Percentiles rank a stretch among this genome's conserved stretches.
phyloP scores from a whole-genome alignment of 2,329 filamentous ascomycete genomes.

The Septoria linicola region DNA sequence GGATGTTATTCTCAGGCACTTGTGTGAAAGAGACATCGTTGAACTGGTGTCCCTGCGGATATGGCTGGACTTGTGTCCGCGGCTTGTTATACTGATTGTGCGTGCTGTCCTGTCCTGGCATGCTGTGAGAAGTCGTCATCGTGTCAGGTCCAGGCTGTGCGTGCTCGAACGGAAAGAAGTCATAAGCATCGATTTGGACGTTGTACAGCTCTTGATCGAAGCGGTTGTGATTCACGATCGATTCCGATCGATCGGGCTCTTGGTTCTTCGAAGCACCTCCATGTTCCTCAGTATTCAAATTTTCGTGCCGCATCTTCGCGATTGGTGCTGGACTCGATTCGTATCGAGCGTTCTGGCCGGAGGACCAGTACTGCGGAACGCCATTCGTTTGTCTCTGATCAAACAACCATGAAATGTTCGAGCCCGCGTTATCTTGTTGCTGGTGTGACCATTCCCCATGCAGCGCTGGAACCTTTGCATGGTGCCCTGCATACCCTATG shows the following conservation, averaged over 20 bases:
- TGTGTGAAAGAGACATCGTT: slow-evolving; percentile 1
- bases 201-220: slow-evolving; percentile 6
- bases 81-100: neutral
- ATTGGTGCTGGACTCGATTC: neutral
- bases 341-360: neutral
- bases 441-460: neutral
- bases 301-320: neutral
- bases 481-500: too few species aligned
- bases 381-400: neutral
- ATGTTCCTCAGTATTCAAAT: neutral
- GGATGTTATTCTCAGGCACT: slow-evolving; percentile 4
- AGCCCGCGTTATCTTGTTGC: neutral
- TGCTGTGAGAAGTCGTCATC: neutral
- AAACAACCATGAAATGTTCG: neutral
- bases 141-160: neutral
- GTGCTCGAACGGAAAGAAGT: neutral
- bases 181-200: neutral
- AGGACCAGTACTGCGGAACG: neutral
- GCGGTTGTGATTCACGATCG: neutral
- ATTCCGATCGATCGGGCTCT: slow-evolving; percentile 1
- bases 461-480: too few species aligned
- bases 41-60: slow-evolving; percentile 1
- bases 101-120: neutral
- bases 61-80: neutral
- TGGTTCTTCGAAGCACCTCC: neutral